Base-by-base conservation (phyloP, 306 rosid genomes). In the apple (Malus domestica) region DNA sequence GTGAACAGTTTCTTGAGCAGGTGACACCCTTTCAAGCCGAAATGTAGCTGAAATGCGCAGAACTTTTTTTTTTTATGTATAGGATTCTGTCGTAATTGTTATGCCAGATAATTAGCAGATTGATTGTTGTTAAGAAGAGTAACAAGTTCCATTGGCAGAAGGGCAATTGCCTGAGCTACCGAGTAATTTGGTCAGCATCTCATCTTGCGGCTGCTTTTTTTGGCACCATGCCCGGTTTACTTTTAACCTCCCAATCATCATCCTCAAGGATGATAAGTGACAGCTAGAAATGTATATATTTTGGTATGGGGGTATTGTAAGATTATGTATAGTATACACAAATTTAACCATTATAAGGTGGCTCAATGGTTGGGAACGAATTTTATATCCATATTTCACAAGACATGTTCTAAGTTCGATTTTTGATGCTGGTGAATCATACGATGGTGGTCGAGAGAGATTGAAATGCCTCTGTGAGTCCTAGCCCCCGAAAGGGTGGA, bases 1-100 rank as follows among this genome's bases (percentile, higher is more conserved):
- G 35, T 38, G 69, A 55, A 69, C 63, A 74, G 77, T 51, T 20
- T 73, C 65, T 78, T 35, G 75, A 59, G 76, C 67, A 46, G 62
- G 72, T 38, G 33, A 79, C 73, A 8, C 52, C 69, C 42, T 68
- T 74, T 52, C 58, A 25, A 29, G 64, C 77, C 8, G 19, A 49
- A 2, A 25, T 54, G 19, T 6, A 29, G 12, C 10, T 40, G 44
- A 18, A 54, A n/a, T 5, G 6, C 55, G 66, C 63, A 49, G 60
- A 42, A 20, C 6, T 20, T 20, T 20, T 20, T 20, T 16, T 27
- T 27, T 27, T 27, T 27, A 27, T 66, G 77, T 76, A 67, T 14
- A 42, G 40, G 62, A 60, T 13, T 23, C 33, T 60, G 33, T 19
- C 22, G 35, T 60, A 60, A 18, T 33, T 35, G 33, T 57, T 23